Evolutionary conservation across 177 flowering plant species (phyloP).

Genomic region (Vitis hybrid): DNA sequence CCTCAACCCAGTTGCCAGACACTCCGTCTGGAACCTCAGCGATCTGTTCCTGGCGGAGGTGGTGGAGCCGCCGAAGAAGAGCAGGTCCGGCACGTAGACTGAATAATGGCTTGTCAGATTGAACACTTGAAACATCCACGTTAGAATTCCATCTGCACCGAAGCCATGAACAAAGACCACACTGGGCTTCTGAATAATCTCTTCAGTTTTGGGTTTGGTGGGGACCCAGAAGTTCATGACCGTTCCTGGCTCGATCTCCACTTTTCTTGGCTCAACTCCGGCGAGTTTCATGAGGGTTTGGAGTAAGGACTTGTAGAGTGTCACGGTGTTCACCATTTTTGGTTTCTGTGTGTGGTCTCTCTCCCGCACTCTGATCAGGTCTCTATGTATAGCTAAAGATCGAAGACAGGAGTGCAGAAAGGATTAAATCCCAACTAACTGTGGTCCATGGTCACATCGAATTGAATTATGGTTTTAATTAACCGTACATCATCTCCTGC

Average conservation of each 20-base stretch:
- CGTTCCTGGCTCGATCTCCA: conserved; percentile 43
- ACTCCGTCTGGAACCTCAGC: conserved; percentile 35
- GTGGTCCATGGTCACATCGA: too few species aligned
- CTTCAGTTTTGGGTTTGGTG: neutral
- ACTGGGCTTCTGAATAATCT: conserved; percentile 15
- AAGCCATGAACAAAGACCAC: conserved; percentile 34
- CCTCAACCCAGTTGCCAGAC: conserved; percentile 29
- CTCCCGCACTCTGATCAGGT: neutral
- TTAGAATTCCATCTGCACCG: conserved; percentile 22
- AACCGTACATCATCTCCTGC: too few species aligned
- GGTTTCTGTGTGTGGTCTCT: neutral
- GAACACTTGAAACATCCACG: conserved; percentile 34
- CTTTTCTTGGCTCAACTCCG: conserved; percentile 23
- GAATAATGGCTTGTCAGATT: conserved; percentile 15
- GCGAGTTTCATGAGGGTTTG: conserved; percentile 21
- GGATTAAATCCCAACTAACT: neutral
- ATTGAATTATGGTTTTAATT: too few species aligned
- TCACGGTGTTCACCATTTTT: conserved; percentile 29
- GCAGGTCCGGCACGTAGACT: conserved; percentile 35
- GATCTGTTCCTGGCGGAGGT: conserved; percentile 26
- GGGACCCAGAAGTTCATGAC: conserved; percentile 37
- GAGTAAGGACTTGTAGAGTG: conserved; percentile 13
- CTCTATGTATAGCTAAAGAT: neutral
- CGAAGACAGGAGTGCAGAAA: too few species aligned
- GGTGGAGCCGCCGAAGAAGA: conserved; percentile 42